Evolutionary conservation across 331 rosid species (phyloP), one percentile per base, ranked within the genome.

Genomic region (Erythrophleum ivorense): DNA sequence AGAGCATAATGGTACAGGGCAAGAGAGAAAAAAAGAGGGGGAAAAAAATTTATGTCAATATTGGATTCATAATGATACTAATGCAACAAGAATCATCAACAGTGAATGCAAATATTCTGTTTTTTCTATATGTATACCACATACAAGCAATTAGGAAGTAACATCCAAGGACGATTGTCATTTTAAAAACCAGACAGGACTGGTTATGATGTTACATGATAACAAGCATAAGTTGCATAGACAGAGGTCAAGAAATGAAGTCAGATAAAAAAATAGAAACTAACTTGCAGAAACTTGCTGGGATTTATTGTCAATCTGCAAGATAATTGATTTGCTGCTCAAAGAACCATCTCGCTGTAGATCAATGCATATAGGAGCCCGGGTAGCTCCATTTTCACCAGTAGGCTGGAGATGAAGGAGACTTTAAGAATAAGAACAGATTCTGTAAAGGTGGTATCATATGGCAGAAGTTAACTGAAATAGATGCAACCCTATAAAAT

Each of bases 341-440:
- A 95, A 87, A 50, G 94, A 84, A 64, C 85, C 84, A 79, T 95
- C 99, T 71, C 93, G 84, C 89, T 87, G 98, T 67, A 95, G 89
- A 88, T 93, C 97, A 80, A 95, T 90, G 85, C 90, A 87, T 71
- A 95, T 93, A 45, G 97, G 99, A 80, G 98, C 98, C 8, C 97
- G 91, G 3, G 98, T 95, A 75, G 97, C 99, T 75, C 99, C 99
- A 78, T 93, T 93, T 83, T 95, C 99, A 77, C 98, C 98, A 3
- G 99, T 95, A 59, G 99, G 99, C 99, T 95, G 92, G 12, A 79
- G 38, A 78, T 45, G 40, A 82, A 81, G 36, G 16, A 52, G n/a
- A 71, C 60, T 24, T 57, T 13, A 31, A 21, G 31, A 80, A 50
- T 48, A 38, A 68, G 60, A 72, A 48, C 36, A 72, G 21, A 36